These are phyloP conservation scores for Ochetophila trinervis DNA, from an alignment of 306 rosid genomes.

Conservation along the genomic window DNA sequence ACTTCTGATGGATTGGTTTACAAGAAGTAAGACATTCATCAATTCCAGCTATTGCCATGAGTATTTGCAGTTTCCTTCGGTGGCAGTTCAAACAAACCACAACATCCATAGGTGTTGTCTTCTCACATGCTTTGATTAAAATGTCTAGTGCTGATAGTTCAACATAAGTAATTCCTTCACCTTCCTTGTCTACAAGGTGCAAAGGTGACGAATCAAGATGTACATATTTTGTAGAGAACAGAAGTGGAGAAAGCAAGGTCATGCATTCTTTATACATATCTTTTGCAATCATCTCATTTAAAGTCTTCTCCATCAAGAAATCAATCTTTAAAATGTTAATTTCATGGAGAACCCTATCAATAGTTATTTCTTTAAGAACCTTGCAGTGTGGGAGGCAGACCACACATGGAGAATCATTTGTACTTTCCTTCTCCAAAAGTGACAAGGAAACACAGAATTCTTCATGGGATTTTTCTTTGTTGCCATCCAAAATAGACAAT, in stretches of 20 bases:
- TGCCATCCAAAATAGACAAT: conserved; percentile 67
- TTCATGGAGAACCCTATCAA: conserved; percentile 73
- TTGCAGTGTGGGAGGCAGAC: conserved; percentile 66
- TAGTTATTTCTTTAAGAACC: conserved; percentile 64
- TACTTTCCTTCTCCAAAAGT: conserved; percentile 52
- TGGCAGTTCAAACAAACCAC: conserved; percentile 78
- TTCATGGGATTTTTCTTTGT: conserved; percentile 76
- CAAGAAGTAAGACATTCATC: conserved; percentile 48
- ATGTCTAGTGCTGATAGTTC: conserved; percentile 84
- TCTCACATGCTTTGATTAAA: conserved; percentile 81
- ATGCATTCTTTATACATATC: conserved; percentile 67
- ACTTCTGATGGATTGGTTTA: conserved; percentile 47
- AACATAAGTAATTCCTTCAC: conserved; percentile 54
- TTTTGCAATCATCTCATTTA: conserved; percentile 68
- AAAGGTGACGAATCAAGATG: conserved; percentile 60
- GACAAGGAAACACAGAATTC: conserved; percentile 66
- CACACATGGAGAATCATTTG: conserved; percentile 37
- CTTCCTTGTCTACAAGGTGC: conserved; percentile 43
- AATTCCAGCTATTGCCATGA: conserved; percentile 70
- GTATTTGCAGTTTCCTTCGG: conserved; percentile 75
- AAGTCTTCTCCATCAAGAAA: conserved; percentile 79
- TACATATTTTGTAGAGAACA: conserved; percentile 65
- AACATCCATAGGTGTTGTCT: conserved; percentile 62
- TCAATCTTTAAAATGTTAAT: conserved; percentile 76
- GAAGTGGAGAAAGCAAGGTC: conserved; percentile 77